Conservation (phyloP, 257 asterid species). For the Phtheirospermum japonicum region DNA sequence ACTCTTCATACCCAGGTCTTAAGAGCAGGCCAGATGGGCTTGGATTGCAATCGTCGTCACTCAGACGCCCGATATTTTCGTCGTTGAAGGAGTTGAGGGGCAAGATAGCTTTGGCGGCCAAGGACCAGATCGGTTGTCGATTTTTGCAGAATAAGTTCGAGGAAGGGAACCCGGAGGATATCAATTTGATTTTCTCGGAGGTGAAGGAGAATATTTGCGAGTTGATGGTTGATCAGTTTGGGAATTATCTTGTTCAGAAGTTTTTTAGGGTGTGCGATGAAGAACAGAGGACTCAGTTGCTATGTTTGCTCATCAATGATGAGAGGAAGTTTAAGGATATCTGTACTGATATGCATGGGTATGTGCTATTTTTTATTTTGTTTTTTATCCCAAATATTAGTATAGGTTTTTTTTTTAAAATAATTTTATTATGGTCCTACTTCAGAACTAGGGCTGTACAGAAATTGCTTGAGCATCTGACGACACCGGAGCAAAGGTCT, state of each 20-base stretch:
- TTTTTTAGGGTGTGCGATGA: conserved; percentile 35
- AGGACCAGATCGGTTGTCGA: conserved; percentile 46
- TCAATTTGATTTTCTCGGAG: conserved; percentile 42
- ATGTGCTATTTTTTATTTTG: too few relatives aligned
- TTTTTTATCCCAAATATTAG: neutral
- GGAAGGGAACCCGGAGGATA: conserved; percentile 38
- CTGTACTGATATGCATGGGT: conserved; percentile 52
- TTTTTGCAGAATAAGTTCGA: conserved; percentile 47
- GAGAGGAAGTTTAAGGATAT: conserved; percentile 27
- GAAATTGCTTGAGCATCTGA: conserved; percentile 41
- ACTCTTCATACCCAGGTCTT: too few relatives aligned
- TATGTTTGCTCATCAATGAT: conserved; percentile 25
- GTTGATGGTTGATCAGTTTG: conserved; percentile 50
- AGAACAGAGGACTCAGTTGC: conserved; percentile 37
- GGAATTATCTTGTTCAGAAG: conserved; percentile 45
- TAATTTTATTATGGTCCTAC: neutral
- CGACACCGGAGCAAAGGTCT: conserved; percentile 33
- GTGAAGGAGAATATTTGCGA: conserved; percentile 41
- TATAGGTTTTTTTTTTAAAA: too few relatives aligned
- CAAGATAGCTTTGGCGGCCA: conserved; percentile 30
- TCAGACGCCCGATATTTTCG: neutral
- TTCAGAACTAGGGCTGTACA: conserved; percentile 61
- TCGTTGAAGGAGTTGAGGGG: conserved; percentile 42
- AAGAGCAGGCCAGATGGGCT: neutral
- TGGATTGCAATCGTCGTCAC: neutral